Conservation (phyloP, 2,329 filamentous ascomycete genomes). For the Aspergillus spinulosporus region DNA sequence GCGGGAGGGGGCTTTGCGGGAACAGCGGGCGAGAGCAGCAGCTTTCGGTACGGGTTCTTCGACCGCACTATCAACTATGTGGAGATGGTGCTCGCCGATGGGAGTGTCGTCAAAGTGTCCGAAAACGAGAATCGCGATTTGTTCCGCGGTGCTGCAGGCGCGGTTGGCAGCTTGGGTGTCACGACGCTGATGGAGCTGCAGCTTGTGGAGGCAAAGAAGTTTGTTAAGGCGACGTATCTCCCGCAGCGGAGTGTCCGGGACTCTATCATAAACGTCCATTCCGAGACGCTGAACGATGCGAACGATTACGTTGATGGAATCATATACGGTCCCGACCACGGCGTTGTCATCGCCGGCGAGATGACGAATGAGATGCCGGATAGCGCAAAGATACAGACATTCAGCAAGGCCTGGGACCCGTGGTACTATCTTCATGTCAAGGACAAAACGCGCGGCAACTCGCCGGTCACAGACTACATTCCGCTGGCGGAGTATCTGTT, state of each 20-base stretch:
- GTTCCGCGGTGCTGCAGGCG: constrained; percentile 60
- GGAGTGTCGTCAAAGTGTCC: constrained; percentile 54
- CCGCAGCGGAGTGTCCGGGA: constrained; percentile 53
- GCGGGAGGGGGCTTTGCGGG: constrained; percentile 67
- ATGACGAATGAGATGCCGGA: constrained; percentile 51
- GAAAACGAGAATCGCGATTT: constrained; percentile 53
- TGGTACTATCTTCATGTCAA: constrained; percentile 73
- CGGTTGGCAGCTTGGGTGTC: constrained; percentile 62
- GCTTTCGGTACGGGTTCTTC: constrained; percentile 67
- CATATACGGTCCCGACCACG: constrained; percentile 56
- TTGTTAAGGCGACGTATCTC: constrained; percentile 64
- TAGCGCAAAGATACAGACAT: constrained; percentile 43
- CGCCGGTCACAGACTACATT: constrained; percentile 27
- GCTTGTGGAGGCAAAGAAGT: constrained; percentile 53
- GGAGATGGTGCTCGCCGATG: constrained; percentile 64
- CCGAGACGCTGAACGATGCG: constrained; percentile 41
- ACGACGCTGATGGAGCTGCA: constrained; percentile 62
- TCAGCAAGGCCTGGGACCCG: constrained; percentile 62
- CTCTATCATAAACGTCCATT: constrained; percentile 51
- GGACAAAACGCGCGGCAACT: constrained; percentile 13
- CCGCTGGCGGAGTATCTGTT: constrained; percentile 42
- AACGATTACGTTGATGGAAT: constrained; percentile 71
- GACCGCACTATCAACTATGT: constrained; percentile 62
- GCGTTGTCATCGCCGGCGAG: constrained; percentile 62
- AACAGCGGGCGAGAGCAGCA: constrained; percentile 66